Base-by-base conservation (phyloP, 129 eudicot genomes). In the Chrysanthemum lavandulifolium region DNA sequence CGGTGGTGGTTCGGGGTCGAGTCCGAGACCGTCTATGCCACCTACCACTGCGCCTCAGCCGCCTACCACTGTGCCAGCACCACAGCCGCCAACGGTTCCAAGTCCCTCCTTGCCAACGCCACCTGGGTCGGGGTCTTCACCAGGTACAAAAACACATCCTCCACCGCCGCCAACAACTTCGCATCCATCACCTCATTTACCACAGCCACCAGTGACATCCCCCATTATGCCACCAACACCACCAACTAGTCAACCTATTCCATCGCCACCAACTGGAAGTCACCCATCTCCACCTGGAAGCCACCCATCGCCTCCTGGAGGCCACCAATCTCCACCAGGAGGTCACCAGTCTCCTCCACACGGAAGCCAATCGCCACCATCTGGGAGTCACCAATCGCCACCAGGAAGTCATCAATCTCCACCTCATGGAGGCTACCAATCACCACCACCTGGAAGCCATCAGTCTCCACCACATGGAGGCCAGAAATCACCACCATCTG, bases 101-200 rank as follows among this genome's bases (percentile, higher is more conserved):
- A 33, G 6, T 4, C 74, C 70, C 1, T 40, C 76, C 11, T 14
- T 6, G 27, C 85, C 90, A 14, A 79, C 95, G 19, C 86, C 88
- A 3, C 88, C 96, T 27, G 56, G 75, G 13, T 88, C 91, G 0
- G 52, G 25, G 66, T 76, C 85, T 51, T 84, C 86, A 6, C 84
- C 88, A 14, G 33, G 79, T 29, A 53, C 61, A 0, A 76, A 86
- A 71, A 58, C 83, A 43, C 90, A 76, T 45, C 84, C 96, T 27
- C 93, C 94, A 29, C 88, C 91, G 48, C 86, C 90, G 10, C 84
- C 85, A 47, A 61, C 74, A 5, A 43, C 81, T 9, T 81, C 70
- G 7, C 11, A 61, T 61, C 15, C 31, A 14, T 61, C 87, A 11
- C 78, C 86, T 33, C 81, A 25, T 5, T 78, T 83, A 2, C 78